Conservation (phyloP, 2,329 filamentous ascomycete species). For the Penicillium thymicola region DNA sequence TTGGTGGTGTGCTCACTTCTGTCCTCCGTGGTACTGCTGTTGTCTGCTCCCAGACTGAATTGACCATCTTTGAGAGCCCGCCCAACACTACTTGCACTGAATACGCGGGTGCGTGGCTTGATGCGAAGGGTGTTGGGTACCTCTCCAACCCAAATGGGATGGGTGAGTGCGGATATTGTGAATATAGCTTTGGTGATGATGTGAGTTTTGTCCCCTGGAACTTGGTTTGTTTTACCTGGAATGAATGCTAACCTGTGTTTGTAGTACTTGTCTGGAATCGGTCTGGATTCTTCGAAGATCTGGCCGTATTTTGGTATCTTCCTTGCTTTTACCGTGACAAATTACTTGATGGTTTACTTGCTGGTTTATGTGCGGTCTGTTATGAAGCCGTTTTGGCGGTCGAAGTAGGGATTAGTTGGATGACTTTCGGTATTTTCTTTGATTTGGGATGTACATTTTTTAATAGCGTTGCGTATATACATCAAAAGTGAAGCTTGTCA, state of each 20-base stretch:
- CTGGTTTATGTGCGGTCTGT: conserved; percentile 35
- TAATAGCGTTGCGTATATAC: not conserved
- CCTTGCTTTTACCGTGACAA: conserved; percentile 31
- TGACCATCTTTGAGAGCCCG: conserved; percentile 67
- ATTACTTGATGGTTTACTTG: conserved; percentile 36
- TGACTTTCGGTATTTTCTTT: conserved; percentile 9
- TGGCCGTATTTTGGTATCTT: conserved; percentile 39
- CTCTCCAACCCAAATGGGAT: conserved; percentile 60
- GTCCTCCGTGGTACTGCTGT: conserved; percentile 67
- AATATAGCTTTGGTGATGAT: conserved; percentile 53
- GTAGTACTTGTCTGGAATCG: conserved; percentile 32
- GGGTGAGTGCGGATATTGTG: conserved; percentile 72
- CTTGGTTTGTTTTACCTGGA: not conserved
- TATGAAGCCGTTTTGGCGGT: conserved; percentile 29
- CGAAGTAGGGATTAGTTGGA: conserved; percentile 3
- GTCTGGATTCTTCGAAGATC: conserved; percentile 31
- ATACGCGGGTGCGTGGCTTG: conserved; percentile 71
- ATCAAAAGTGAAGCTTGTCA: too few relatives aligned
- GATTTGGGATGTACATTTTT: not conserved
- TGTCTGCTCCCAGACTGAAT: conserved; percentile 59
- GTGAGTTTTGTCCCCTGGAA: conserved; percentile 19
- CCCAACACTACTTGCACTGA: conserved; percentile 64
- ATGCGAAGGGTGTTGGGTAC: conserved; percentile 65
- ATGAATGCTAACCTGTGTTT: conserved; percentile 1
- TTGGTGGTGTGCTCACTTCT: conserved; percentile 73